These are phyloP conservation scores for Aspergillus ochraceoroseus DNA, from an alignment of 2,329 filamentous ascomycete species.

Conservation along the genomic window DNA sequence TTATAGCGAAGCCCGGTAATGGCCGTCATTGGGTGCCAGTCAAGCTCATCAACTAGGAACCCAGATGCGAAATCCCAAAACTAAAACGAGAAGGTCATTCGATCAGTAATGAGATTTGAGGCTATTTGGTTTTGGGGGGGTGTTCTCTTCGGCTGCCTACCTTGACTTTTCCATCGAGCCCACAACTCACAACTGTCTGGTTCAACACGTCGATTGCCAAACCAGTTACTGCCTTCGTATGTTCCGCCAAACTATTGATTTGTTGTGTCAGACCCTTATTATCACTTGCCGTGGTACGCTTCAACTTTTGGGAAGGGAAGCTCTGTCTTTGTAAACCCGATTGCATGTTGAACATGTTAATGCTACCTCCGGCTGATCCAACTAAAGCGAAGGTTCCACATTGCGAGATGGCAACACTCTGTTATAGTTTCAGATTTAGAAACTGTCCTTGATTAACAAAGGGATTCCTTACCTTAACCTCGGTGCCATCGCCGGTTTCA, in stretches of 20 bases:
- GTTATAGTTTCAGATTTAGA: conserved; percentile 25
- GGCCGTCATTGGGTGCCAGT: conserved; percentile 73
- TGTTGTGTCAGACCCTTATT: conserved; percentile 32
- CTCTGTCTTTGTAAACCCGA: conserved; percentile 83
- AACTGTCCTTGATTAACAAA: background rate
- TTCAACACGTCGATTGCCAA: conserved; percentile 87
- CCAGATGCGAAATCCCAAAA: conserved; percentile 96
- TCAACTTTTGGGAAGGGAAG: conserved; percentile 65
- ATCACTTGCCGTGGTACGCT: conserved; percentile 35
- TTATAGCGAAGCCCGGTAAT: conserved; percentile 78
- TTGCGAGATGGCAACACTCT: conserved; percentile 79
- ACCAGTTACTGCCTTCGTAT: conserved; percentile 77
- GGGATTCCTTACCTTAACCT: conserved; percentile 54
- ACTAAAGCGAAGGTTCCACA: conserved; percentile 93
- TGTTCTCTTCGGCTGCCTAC: conserved; percentile 31
- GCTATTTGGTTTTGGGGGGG: no score
- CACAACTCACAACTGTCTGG: conserved; percentile 76
- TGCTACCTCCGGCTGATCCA: conserved; percentile 73
- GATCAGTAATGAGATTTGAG: conserved; percentile 2
- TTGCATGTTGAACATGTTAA: conserved; percentile 96
- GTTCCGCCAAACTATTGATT: conserved; percentile 54
- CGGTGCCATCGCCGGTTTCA: conserved; percentile 73
- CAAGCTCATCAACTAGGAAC: conserved; percentile 69
- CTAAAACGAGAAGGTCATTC: conserved; percentile 25
- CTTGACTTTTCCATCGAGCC: conserved; percentile 85